Conservation (phyloP, 2,329 filamentous ascomycete genomes). For the Claviceps sorghi region DNA sequence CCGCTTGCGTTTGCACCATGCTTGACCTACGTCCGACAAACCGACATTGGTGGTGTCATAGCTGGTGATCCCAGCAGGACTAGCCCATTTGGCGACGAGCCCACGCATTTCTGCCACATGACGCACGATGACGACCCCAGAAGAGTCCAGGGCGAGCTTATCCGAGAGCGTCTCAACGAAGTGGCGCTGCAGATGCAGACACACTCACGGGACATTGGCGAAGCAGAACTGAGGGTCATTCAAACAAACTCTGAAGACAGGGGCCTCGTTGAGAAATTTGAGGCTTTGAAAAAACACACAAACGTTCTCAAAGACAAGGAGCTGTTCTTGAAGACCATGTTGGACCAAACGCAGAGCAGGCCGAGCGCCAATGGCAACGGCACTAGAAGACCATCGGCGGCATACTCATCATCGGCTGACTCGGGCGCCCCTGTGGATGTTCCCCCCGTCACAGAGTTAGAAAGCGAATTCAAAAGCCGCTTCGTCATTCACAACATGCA, state of each 20-base stretch:
- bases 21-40: slow-evolving; percentile 94
- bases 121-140: slow-evolving; percentile 78
- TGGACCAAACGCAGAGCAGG: slow-evolving; percentile 31
- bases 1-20: slow-evolving; percentile 87
- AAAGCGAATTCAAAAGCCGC: slow-evolving; percentile 92
- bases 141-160: slow-evolving; percentile 72
- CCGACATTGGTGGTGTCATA: slow-evolving; percentile 72
- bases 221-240: slow-evolving; percentile 56
- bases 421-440: slow-evolving; percentile 40
- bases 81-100: slow-evolving; percentile 84
- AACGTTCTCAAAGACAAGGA: slow-evolving; percentile 43
- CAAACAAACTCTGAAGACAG: slow-evolving; percentile 34
- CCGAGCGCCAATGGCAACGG: slow-evolving; percentile 14
- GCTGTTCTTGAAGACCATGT: slow-evolving; percentile 43
- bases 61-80: slow-evolving; percentile 67
- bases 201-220: slow-evolving; percentile 57
- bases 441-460: slow-evolving; percentile 62
- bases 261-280: slow-evolving; percentile 42
- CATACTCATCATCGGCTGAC: slow-evolving; percentile 14
- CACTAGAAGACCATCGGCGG: slow-evolving; percentile 18
- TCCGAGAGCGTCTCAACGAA: slow-evolving; percentile 64
- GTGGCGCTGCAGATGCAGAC: slow-evolving; percentile 63
- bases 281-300: slow-evolving; percentile 42
- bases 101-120: slow-evolving; percentile 92
- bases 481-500: slow-evolving; percentile 98